Conservation (phyloP, 2,329 filamentous ascomycete genomes). For the Beauveria varroae region DNA sequence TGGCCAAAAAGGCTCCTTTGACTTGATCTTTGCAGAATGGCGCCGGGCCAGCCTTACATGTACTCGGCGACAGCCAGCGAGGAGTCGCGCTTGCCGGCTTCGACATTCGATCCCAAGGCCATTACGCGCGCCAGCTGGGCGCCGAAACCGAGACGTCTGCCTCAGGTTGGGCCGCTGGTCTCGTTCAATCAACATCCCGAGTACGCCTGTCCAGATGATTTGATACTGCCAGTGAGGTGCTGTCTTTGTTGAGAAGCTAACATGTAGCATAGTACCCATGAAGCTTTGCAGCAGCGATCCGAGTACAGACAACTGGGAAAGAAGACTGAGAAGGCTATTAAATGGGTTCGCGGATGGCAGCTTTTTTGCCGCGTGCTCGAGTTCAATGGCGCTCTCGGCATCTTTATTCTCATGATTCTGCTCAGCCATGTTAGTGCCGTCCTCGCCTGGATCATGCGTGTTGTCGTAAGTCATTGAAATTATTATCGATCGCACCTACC, state of each 20-base stretch:
- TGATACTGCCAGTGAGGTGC: not conserved
- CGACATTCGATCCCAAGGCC: constrained; percentile 77
- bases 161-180: constrained; percentile 68
- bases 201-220: constrained; percentile 38
- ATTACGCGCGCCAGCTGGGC: constrained; percentile 72
- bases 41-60: constrained; percentile 53
- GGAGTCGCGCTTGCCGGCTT: constrained; percentile 46
- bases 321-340: constrained; percentile 63
- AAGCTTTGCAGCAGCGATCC: constrained; percentile 55
- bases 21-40: not conserved
- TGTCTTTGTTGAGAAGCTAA: not conserved
- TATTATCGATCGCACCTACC: constrained; percentile 13
- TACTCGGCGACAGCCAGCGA: constrained; percentile 49
- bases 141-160: constrained; percentile 52
- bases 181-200: constrained; percentile 84
- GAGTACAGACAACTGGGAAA: constrained; percentile 59
- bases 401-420: constrained; percentile 70
- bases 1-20: not conserved
- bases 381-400: constrained; percentile 60
- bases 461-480: constrained; percentile 51
- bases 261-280: constrained; percentile 42
- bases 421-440: constrained; percentile 59
- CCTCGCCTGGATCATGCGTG: constrained; percentile 67
- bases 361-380: constrained; percentile 60
- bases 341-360: constrained; percentile 60